These are phyloP conservation scores for Lactifluus echinatus DNA, from an alignment of 768 basidiomycete genomes.

Conservation along the genomic window DNA sequence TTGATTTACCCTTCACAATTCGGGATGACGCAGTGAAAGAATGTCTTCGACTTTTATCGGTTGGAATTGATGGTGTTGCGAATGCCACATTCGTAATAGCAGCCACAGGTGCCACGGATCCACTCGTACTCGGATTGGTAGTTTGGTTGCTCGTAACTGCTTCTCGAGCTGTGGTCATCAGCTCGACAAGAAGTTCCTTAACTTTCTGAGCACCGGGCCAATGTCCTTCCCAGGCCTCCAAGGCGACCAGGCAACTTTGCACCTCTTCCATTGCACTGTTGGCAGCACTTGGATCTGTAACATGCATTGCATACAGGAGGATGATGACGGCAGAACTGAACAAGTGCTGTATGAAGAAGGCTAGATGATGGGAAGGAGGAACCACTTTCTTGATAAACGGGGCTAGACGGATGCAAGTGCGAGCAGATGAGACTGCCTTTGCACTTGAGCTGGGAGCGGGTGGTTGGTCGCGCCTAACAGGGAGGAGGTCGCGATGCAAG, in stretches of 20 bases:
- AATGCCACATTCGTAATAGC: not conserved
- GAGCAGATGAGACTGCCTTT: constrained; percentile 77
- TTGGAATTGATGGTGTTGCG: constrained; percentile 3
- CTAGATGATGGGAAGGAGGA: constrained; percentile 77
- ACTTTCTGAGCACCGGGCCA: constrained; percentile 89
- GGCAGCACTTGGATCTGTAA: constrained; percentile 55
- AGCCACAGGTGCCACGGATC: constrained; percentile 9
- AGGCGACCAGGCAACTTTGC: constrained; percentile 55
- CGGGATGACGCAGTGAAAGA: constrained; percentile 19
- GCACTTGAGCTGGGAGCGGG: constrained; percentile 62
- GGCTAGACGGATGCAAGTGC: constrained; percentile 77
- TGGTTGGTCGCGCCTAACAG: constrained; percentile 64
- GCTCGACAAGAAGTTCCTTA: constrained; percentile 67
- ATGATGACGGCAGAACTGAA: constrained; percentile 87
- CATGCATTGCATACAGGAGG: constrained; percentile 79
- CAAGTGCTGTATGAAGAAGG: constrained; percentile 83
- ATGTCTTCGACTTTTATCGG: constrained; percentile 18
- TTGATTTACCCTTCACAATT: constrained; percentile 22
- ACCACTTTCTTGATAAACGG: constrained; percentile 79
- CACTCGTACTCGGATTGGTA: constrained; percentile 21
- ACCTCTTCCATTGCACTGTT: constrained; percentile 76
- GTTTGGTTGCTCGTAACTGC: constrained; percentile 39
- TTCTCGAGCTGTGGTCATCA: constrained; percentile 59
- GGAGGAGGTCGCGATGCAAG: constrained; percentile 81
- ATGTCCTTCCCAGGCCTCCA: constrained; percentile 74